Evolutionary conservation across 371 early-diverging fungal species (phyloP).

Genomic region (Rhizopus stolonifer): DNA sequence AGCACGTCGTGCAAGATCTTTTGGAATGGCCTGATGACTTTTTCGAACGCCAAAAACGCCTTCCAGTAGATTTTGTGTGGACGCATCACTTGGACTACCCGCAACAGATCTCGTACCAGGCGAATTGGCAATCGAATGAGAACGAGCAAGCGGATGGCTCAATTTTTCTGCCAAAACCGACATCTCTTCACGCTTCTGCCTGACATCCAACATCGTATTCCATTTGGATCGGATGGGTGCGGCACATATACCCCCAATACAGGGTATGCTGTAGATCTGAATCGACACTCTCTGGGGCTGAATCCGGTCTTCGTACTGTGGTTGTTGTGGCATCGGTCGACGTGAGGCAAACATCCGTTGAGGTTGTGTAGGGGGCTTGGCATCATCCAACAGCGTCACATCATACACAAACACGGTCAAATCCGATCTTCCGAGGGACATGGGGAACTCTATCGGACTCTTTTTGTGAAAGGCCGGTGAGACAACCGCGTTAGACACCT

Average conservation of each 20-base stretch:
- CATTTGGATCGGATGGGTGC: conserved; percentile 62
- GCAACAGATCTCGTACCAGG: conserved; percentile 43
- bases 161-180: conserved; percentile 18
- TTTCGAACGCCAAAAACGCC: conserved; percentile 31
- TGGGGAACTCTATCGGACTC: conserved; percentile 39
- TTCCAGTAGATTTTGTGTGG: conserved; percentile 19
- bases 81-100: conserved; percentile 32
- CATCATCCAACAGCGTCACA: conserved; percentile 60
- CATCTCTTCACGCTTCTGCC: conserved; percentile 47
- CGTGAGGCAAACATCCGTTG: conserved; percentile 42
- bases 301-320: conserved; percentile 17
- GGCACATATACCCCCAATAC: conserved; percentile 51
- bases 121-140: conserved; percentile 21
- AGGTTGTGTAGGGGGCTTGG: conserved; percentile 36
- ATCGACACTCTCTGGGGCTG: conserved; percentile 62
- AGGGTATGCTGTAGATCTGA: conserved; percentile 55
- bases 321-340: conserved; percentile 19
- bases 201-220: conserved; percentile 68
- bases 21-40: neutral
- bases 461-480: conserved; percentile 36
- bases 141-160: conserved; percentile 3
- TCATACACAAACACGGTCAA: conserved; percentile 63
- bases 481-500: conserved; percentile 61
- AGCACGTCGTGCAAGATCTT: conserved; percentile 6
- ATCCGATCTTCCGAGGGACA: conserved; percentile 52